Evolutionary conservation across 805 yeast species (phyloP), one percentile per base, ranked within the genome.

Genomic region (Wickerhamiella parazyma): DNA sequence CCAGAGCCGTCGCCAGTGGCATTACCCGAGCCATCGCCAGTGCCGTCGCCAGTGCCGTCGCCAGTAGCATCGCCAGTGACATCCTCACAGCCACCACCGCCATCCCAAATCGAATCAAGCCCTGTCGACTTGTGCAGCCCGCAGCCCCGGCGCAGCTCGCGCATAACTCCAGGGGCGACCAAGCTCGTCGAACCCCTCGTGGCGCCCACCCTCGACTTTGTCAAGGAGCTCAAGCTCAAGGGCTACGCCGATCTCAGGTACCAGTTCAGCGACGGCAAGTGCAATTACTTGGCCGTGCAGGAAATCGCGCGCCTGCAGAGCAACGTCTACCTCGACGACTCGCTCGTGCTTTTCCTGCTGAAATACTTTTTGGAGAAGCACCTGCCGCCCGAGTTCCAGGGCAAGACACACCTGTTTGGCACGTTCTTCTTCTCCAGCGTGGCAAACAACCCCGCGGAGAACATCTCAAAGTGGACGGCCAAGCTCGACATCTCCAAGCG

Each of bases 251-350:
- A 38, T 6, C 28, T 44, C 31, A 33, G 19, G 31, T 45, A 52
- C 47, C 25, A 29, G 19, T 77, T 85, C 52, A 57, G 62, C 20
- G 79, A 76, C 51, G 71, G 70, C 4, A 69, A 73, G 33, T 59
- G 63, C 1, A 70, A 81, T 49, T 69, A 71, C 4, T 71, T 89
- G 7, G 68, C 76, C 1, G 71, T 74, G 47, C 68, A 73, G 31
- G 98, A 91, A 56, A 84, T 81, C 58, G 74, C 73, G 48, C 80
- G 95, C 36, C 67, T 89, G 8, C 76, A 78, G 55, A 78, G 80
- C 46, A 77, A 78, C 38, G 83, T 81, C 49, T 89, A 94, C 87
- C 73, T 91, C 39, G 89, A 91, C 62, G 98, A 91, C 55, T 73
- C 80, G 0, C 66, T 91, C 40, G 78, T 91, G 44, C 95, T 85